Evolutionary conservation across 2,329 filamentous ascomycete species (phyloP), one percentile per base, ranked within the genome.

Genomic region (Cladobotryum protrusum): DNA sequence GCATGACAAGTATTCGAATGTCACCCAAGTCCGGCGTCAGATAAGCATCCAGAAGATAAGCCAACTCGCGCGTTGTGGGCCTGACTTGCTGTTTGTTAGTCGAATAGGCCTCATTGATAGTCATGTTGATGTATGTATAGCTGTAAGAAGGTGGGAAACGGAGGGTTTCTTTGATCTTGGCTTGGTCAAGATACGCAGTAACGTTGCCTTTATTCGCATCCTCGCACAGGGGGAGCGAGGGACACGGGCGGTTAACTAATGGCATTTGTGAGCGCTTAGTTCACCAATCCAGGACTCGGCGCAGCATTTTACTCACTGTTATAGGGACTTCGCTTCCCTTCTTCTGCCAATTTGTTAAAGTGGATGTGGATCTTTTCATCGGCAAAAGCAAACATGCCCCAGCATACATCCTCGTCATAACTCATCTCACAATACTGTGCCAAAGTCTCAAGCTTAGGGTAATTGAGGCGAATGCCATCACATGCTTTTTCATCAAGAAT

Each of bases 51-150:
- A 59, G 39, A 3, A 56, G 49, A 13, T 12, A 36, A 14, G 51
- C 54, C 4, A 59, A 43, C 8, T 52, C 54, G 2, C 47, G 45
- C 13, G 47, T 43, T 13, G 47, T 50, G 19, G 57, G 46, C 1
- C 44, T 41, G 24, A 50, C 33, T n/a, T 43, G 47, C 13, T 50
- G 33, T 3, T 40, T 48, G 37, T 15, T 40, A 14, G 6, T 5
- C 4, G 11, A 6, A 29, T 50, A 63, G 34, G 46, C 56, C 5
- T 88, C 81, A 81, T 95, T 95, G 72, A 96, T 90, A 69, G 95
- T 87, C 59, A 90, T 87, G 79, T 96, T 95, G 81, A 89, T 95
- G 63, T 85, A 89, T 63, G 93, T 86, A 68, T 92, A 96, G 62
- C 76, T 79, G 57, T 81, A 77, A 47, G 95, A 87, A 70, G 95